Conservation (phyloP, 2,329 filamentous ascomycete species). For the Cytospora piceae region DNA sequence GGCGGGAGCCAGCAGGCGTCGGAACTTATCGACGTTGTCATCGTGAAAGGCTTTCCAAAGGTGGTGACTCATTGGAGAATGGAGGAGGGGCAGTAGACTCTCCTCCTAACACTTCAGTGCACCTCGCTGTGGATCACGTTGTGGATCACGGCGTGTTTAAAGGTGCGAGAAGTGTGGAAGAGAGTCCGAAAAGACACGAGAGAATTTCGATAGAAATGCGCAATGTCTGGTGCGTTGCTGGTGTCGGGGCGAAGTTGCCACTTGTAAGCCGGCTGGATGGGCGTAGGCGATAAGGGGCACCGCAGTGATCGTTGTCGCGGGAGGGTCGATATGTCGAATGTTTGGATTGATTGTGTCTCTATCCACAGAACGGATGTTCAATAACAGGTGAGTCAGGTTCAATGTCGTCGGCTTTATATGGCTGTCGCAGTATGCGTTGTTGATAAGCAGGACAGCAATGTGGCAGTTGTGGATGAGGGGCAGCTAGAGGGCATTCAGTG, state of each 20-base stretch:
- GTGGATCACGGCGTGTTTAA: constrained; percentile 89
- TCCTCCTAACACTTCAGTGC: constrained; percentile 58
- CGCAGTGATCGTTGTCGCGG: not conserved
- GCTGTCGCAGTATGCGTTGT: not conserved
- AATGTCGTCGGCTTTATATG: not conserved
- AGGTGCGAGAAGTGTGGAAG: constrained; percentile 59
- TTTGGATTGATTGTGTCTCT: not conserved
- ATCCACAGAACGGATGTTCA: not conserved
- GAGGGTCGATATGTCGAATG: not conserved
- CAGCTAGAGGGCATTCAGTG: not conserved
- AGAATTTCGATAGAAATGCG: constrained; percentile 4
- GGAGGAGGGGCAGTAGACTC: constrained; percentile 41
- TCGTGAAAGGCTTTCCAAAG: constrained; percentile 97
- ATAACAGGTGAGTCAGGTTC: not conserved
- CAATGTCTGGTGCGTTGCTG: constrained; percentile 1
- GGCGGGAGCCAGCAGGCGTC: constrained; percentile 79
- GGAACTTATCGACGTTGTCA: constrained; percentile 96
- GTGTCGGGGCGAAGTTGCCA: constrained; percentile 18
- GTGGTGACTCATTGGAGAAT: constrained; percentile 75
- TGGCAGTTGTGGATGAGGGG: not conserved
- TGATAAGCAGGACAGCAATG: not conserved
- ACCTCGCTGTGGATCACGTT: constrained; percentile 86
- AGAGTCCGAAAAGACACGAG: constrained; percentile 18
- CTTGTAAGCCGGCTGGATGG: constrained; percentile 21
- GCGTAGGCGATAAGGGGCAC: constrained; percentile 40